A percentile compares a stretch with the other conserved stretches of the same genome.
phyloP scores from a whole-genome alignment of 768 basidiomycete genomes.

The Lactifluus subvellereus region DNA sequence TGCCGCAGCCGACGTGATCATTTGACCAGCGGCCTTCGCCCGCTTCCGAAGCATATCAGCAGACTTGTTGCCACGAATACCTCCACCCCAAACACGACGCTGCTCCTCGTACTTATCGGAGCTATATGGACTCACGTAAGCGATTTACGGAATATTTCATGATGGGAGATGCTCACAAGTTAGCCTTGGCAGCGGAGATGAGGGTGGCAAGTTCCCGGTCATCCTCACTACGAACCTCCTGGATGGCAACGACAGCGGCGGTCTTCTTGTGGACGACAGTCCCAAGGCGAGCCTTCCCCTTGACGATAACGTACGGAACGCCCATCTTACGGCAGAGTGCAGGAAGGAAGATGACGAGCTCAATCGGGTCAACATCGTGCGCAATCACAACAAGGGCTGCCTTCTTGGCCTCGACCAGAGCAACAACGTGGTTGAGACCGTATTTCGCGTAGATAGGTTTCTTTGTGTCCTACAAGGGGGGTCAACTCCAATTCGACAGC shows the following conservation, averaged over 20 bases:
- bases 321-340: slow-evolving; percentile 99
- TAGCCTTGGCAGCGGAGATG: slow-evolving; percentile 90
- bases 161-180: slow-evolving; percentile 61
- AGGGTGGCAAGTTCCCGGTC: slow-evolving; percentile 88
- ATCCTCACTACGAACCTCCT: slow-evolving; percentile 95
- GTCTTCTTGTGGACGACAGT: slow-evolving; percentile 99
- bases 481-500: neutral
- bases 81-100: slow-evolving; percentile 93
- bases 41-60: slow-evolving; percentile 90
- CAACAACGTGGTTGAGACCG: slow-evolving; percentile 95
- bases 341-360: slow-evolving; percentile 97
- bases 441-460: slow-evolving; percentile 96
- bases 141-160: neutral
- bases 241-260: slow-evolving; percentile 81
- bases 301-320: slow-evolving; percentile 96
- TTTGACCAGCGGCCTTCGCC: slow-evolving; percentile 84
- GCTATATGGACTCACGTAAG: slow-evolving; percentile 35
- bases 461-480: slow-evolving; percentile 61
- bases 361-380: slow-evolving; percentile 98
- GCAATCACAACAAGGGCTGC: slow-evolving; percentile 92
- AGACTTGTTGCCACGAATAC: slow-evolving; percentile 91
- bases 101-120: slow-evolving; percentile 91
- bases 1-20: slow-evolving; percentile 45
- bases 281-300: slow-evolving; percentile 96
- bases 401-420: slow-evolving; percentile 96